Base-by-base conservation (phyloP, 306 rosid species). In the Malus orientalis region DNA sequence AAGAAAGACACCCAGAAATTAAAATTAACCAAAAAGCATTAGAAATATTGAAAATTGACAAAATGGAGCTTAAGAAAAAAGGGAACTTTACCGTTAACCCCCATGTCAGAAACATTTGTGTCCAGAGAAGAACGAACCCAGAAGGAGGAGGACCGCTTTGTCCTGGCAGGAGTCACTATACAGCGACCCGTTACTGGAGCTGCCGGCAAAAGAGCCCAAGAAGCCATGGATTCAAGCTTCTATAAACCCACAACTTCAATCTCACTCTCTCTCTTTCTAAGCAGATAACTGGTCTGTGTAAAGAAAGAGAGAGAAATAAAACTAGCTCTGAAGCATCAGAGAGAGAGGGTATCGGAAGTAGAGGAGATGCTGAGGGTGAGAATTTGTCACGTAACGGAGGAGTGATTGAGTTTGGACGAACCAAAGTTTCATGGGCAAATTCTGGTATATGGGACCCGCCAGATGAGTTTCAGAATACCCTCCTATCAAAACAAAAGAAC, bases 21-120 rank as follows among this genome's bases (percentile, higher is more conserved):
- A 27, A 65, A 74, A 53, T 1, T 32, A 5, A 62, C 1, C 18
- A 30, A 12, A 32, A 36, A 73, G 13, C 66, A 73, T 38, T 6
- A 38, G 13, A 5, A 30, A 30, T 33, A 36, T 10, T 59, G 19
- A 72, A 14, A 30, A 4, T 14, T 36, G 14, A 14, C 59, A 11
- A 36, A 60, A 0, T 38, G 40, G 27, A 66, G 67, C 9, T 47
- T 30, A 36, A 5, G 42, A 73, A 16, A n/a, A 7, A 8, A 33
- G 4, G 32, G 67, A 3, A 40, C 73, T 78, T 66, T 82, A 95
- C 97, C 99, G 29, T 92, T 95, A 18, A 80, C 74, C 78, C 92
- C 88, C 99, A 95, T 95, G 75, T 92, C 96, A 55, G 99, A 92
- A 79, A 95, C 92, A 85, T 87, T 85, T 23, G 87, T 22, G 14